Base-by-base conservation (phyloP, 2,329 filamentous ascomycete species). In the Ceratocystis smalleyi region DNA sequence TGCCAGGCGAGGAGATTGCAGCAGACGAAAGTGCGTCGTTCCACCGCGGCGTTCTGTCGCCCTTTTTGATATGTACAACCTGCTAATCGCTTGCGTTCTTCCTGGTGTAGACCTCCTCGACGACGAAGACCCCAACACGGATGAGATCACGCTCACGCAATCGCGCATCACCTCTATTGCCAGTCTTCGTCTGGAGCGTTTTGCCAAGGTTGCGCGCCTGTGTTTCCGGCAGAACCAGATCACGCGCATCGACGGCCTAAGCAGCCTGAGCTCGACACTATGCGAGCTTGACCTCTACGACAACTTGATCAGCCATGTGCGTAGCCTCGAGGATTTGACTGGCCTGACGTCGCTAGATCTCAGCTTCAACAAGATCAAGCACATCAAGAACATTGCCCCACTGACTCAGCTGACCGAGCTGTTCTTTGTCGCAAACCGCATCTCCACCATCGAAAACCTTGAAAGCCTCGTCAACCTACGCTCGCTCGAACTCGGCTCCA, bases 321-420 rank as follows among this genome's bases (percentile, higher is more conserved):
- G 86, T 69, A 89, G 89, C 35, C 81, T 99, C 57, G 91, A 96
- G 63, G 79, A 83, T 57, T 83, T 96, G 65, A 83, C 80, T 12
- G 80, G 88, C 67, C 81, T 99, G 63, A 89, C 82, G 5, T 87
- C 78, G 65, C 83, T 99, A 64, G 94, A 99, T 73, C 80, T 99
- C 62, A 95, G 89, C 74, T 99, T 96, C 82, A 99, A 99, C 79
- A 97, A 97, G 78, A 92, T 99, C 77, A 96, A 96, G 74, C 91
- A 96, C 75, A 95, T 99, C 77, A 96, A 95, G 75, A 85, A 92
- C 70, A 77, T 97, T 68, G 81, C 81, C 66, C 87, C 92, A 70
- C 77, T 99, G 66, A 86, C 77, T 24, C 81, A 90, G 63, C 81
- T 97, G 65, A 87, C 81, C 67, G 90, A 97, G 69, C 73, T 99